Evolutionary conservation across 2,329 filamentous ascomycete genomes (phyloP).

Genomic region (Fusarium haematococcum): DNA sequence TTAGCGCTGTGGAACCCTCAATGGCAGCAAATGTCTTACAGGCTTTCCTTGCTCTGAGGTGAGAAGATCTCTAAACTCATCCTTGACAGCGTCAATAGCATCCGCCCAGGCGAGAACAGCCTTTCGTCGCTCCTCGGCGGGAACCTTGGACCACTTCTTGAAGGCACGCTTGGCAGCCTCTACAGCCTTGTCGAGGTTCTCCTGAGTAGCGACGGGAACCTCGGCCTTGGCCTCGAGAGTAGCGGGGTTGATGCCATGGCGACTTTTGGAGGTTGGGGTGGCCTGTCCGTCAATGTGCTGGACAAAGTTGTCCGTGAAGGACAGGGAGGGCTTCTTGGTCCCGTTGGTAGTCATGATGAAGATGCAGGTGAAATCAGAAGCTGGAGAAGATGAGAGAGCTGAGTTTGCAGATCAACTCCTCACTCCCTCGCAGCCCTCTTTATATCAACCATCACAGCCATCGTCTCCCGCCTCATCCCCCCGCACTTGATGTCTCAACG

Average conservation of each 20-base stretch:
- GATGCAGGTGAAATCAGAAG: neutral
- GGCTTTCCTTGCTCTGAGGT: slow-evolving; percentile 48
- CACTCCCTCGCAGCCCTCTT: neutral
- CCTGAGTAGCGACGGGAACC: slow-evolving; percentile 41
- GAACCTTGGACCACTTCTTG: slow-evolving; percentile 43
- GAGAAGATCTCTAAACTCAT: slow-evolving; percentile 40
- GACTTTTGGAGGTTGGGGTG: slow-evolving; percentile 25
- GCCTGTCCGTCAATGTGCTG: slow-evolving; percentile 42
- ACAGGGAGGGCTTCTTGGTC: slow-evolving; percentile 5
- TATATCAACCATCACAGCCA: neutral
- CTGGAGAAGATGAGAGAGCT: neutral
- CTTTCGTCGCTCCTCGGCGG: slow-evolving; percentile 38
- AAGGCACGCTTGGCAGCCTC: slow-evolving; percentile 41
- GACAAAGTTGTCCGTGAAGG: slow-evolving; percentile 32
- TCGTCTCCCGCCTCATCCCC: neutral
- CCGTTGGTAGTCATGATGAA: slow-evolving; percentile 26
- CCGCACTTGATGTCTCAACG: slow-evolving; percentile 14
- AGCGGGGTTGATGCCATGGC: slow-evolving; percentile 46
- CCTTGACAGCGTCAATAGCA: slow-evolving; percentile 33
- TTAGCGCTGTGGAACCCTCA: neutral
- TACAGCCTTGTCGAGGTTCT: slow-evolving; percentile 42
- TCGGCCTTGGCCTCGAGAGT: slow-evolving; percentile 46
- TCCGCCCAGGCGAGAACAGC: slow-evolving; percentile 43
- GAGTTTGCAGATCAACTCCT: neutral
- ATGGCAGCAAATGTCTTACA: slow-evolving; percentile 1